Evolutionary conservation across 495 filamentous ascomycete species (phyloP), one percentile per base, ranked within the genome.

Genomic region (Lasiosphaeria miniovina): DNA sequence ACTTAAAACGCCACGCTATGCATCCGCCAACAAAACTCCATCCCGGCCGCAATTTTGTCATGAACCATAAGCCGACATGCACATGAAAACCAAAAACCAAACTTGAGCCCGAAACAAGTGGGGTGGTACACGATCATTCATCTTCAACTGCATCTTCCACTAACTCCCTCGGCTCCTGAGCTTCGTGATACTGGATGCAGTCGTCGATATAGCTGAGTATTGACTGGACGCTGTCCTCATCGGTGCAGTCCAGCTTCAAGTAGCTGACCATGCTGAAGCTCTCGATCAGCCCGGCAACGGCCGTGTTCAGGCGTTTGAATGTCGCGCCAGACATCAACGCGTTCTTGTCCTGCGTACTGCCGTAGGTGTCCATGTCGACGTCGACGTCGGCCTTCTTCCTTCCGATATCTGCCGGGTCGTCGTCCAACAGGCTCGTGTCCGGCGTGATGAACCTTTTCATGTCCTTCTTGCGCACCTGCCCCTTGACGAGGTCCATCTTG

Each of bases 211-310:
- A 93, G 78, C 93, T 97, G 61, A 98, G 71, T n/a, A 98, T 86
- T 7, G 86, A 86, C 4, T 83, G 86, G 8, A 98, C 89, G 69
- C 93, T 97, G 63, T 98, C 94, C 73, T 97, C 94, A 63, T 96
- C 87, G 65, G 93, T 89, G 51, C 84, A 90, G 68, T 98, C 89
- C 38, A 98, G 76, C 76, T 91, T 88, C 43, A 97, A 77, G 69
- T 94, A 98, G 17, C 87, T 94, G 4, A 98, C 93, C 91, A 98
- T 96, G 72, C 92, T 95, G 73, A 96, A 98, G 71, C 89, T 92
- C 73, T 98, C 94, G 58, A 98, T 93, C 56, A 98, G 75, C 54
- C 87, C 84, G 11, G 89, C 94, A 24, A 98, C 93, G 1, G 92
- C 93, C 57, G 77, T 81, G 63, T 96, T 96, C 56, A 96, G 77